A percentile compares a stretch with the other conserved stretches of the same genome.
Evolutionary conservation across 2,329 filamentous ascomycete species (phyloP).

Genomic region (Diaporthe amygdali): DNA sequence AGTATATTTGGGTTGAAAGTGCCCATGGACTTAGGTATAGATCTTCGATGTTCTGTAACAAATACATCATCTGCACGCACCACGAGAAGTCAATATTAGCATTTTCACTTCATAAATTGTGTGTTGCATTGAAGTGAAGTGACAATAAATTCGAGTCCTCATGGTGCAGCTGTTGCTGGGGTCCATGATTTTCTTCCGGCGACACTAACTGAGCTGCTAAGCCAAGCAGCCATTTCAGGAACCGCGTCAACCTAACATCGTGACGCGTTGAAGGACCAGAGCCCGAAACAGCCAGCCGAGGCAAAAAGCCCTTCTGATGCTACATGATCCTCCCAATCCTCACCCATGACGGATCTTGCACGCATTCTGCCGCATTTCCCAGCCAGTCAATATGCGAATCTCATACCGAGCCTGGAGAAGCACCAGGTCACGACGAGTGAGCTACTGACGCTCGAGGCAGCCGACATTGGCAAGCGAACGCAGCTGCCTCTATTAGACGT

Average conservation of each 20-base stretch:
- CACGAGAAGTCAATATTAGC: no score
- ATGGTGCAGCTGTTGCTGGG: not conserved
- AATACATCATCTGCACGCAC: no score
- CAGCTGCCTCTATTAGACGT: constrained; percentile 82
- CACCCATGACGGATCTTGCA: constrained; percentile 82
- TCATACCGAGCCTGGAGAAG: constrained; percentile 81
- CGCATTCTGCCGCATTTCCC: constrained; percentile 83
- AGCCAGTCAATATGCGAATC: constrained; percentile 70
- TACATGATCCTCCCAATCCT: constrained; percentile 15
- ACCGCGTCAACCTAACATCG: not conserved
- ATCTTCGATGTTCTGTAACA: not conserved
- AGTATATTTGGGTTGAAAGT: not conserved
- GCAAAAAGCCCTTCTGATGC: not conserved
- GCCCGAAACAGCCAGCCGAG: not conserved
- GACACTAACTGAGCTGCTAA: not conserved
- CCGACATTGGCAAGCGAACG: constrained; percentile 85
- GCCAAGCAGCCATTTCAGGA: not conserved
- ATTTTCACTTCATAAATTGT: no score
- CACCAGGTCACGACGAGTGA: constrained; percentile 80
- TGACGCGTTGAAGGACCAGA: not conserved
- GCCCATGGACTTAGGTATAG: not conserved
- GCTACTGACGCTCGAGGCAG: constrained; percentile 80
- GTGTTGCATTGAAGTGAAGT: not conserved
- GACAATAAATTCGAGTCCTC: not conserved
- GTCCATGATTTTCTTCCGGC: not conserved